Evolutionary conservation across 345 rosid species (phyloP).

Genomic region (Excoecaria cochinchinensis): DNA sequence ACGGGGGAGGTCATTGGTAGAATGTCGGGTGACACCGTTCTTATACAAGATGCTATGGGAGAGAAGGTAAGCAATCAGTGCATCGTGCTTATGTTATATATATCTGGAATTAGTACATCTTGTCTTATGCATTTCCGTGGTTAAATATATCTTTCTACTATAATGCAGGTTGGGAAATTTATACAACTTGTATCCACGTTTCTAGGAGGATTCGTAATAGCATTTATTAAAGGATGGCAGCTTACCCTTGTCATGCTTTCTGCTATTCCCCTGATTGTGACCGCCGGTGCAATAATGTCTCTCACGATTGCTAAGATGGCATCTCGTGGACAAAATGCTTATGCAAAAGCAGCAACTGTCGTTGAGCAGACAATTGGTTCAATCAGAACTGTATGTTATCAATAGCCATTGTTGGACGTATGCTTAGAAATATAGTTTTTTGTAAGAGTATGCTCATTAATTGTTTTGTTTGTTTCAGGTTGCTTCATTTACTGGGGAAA

Average conservation of each 20-base stretch:
- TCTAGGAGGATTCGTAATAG: constrained; percentile 69
- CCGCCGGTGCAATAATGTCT: constrained; percentile 59
- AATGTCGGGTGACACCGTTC: constrained; percentile 95
- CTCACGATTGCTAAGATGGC: constrained; percentile 55
- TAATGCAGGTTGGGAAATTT: constrained; percentile 78
- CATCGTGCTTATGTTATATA: no score
- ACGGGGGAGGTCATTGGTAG: constrained; percentile 92
- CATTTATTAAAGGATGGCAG: constrained; percentile 84
- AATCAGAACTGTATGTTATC: constrained; percentile 63
- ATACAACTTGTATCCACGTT: constrained; percentile 69
- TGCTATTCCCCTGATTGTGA: constrained; percentile 64
- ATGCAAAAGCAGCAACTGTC: constrained; percentile 70
- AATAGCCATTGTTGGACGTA: not conserved
- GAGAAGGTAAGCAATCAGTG: constrained; percentile 55
- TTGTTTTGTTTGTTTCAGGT: constrained; percentile 37
- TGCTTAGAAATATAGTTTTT: not conserved
- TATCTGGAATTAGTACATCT: not conserved
- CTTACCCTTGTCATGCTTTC: constrained; percentile 71
- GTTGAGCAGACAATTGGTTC: constrained; percentile 90
- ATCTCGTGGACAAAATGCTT: constrained; percentile 72
- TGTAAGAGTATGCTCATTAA: not conserved
- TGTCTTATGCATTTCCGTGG: not conserved
- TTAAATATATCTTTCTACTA: not conserved
- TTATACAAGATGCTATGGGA: constrained; percentile 95
- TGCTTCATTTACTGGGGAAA: constrained; percentile 70